Percentiles rank a stretch among this genome's conserved stretches.
phyloP scores from a whole-genome alignment of 148 eudicot genomes.

The Fagopyrum esculentum region DNA sequence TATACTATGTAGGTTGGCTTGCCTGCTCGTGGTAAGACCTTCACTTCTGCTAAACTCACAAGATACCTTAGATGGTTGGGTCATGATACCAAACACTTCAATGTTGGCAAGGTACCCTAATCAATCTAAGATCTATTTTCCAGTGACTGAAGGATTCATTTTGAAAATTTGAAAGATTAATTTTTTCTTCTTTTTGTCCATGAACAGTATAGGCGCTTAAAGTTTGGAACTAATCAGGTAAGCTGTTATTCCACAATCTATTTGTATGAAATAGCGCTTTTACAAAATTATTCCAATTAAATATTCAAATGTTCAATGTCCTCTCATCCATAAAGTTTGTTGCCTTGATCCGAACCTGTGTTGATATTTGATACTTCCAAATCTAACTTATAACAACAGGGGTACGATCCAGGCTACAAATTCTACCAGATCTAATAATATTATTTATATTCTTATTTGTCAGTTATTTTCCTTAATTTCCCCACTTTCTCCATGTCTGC shows the following conservation, averaged over 20 bases:
- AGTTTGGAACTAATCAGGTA: conserved; percentile 94
- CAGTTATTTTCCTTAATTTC: too few species aligned
- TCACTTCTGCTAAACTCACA: conserved; percentile 94
- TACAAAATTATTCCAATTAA: neutral
- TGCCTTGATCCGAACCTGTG: neutral
- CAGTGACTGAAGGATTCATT: neutral
- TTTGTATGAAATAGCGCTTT: neutral
- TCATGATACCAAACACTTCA: conserved; percentile 97
- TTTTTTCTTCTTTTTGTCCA: conserved; percentile 15
- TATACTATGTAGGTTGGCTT: conserved; percentile 60
- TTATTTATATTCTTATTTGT: too few species aligned
- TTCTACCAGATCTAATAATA: too few species aligned
- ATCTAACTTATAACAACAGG: neutral
- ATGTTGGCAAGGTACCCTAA: conserved; percentile 85
- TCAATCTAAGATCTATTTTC: neutral
- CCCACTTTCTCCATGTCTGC: too few species aligned
- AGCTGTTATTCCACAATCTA: neutral
- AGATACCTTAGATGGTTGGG: conserved; percentile 98
- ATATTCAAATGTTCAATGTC: neutral
- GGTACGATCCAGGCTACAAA: too few species aligned
- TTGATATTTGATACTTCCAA: neutral
- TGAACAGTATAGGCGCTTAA: conserved; percentile 91
- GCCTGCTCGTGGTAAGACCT: conserved; percentile 99
- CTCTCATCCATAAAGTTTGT: neutral
- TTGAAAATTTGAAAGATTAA: conserved; percentile 15